Evolutionary conservation across 805 yeast genomes (phyloP).

Genomic region (Isabelozyma rhagii): DNA sequence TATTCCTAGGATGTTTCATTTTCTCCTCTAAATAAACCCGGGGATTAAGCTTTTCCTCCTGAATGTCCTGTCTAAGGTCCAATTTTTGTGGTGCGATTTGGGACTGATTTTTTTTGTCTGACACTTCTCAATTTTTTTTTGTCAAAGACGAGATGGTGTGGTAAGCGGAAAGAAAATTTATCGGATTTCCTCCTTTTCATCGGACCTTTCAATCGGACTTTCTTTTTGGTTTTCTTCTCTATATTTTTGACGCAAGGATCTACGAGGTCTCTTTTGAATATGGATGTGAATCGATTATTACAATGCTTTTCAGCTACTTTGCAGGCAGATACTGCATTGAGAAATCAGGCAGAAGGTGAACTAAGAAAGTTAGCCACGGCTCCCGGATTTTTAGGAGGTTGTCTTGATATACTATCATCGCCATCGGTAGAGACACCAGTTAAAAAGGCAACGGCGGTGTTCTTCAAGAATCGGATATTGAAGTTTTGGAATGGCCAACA

Average conservation of each 20-base stretch:
- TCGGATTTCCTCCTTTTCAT: background rate
- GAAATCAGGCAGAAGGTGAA: slow-evolving; percentile 68
- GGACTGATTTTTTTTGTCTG: background rate
- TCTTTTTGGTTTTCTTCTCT: too few relatives aligned
- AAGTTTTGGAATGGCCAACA: slow-evolving; percentile 53
- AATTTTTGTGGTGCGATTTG: background rate
- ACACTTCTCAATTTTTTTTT: background rate
- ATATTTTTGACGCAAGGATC: background rate
- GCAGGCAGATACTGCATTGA: slow-evolving; percentile 56
- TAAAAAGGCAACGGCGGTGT: slow-evolving; percentile 74
- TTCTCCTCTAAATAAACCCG: too few relatives aligned
- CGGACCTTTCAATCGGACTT: too few relatives aligned
- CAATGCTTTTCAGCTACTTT: slow-evolving; percentile 79
- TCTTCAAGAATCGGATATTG: slow-evolving; percentile 70
- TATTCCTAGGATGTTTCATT: too few relatives aligned
- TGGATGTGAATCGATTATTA: slow-evolving; percentile 69
- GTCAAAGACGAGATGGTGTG: background rate
- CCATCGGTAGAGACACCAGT: slow-evolving; percentile 29
- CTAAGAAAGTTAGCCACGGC: slow-evolving; percentile 53
- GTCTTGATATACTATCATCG: slow-evolving; percentile 62
- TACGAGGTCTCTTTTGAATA: slow-evolving; percentile 15
- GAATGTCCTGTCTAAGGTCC: background rate
- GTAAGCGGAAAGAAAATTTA: background rate
- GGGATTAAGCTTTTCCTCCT: too few relatives aligned
- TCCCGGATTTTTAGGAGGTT: slow-evolving; percentile 79